Conservation (phyloP, 495 filamentous ascomycete genomes). For the Talaromyces borbonicus region DNA sequence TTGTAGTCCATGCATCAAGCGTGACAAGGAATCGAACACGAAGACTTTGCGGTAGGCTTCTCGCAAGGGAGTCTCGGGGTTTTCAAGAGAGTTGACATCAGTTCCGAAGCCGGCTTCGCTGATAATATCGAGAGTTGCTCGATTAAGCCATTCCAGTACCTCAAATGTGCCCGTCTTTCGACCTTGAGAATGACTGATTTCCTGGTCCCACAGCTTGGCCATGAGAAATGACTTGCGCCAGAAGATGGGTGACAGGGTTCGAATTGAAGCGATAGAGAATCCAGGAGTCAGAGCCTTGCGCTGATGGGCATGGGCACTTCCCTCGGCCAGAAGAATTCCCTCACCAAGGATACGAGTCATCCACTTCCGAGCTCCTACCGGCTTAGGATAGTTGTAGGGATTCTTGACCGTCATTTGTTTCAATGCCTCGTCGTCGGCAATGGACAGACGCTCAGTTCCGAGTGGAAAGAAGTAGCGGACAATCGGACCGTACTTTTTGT, state of each 20-base stretch:
- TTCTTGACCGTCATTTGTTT: slow-evolving; percentile 42
- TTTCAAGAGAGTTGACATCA: slow-evolving; percentile 32
- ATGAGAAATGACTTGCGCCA: slow-evolving; percentile 40
- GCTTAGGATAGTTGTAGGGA: slow-evolving; percentile 45
- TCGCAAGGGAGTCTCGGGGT: slow-evolving; percentile 30
- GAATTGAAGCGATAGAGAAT: slow-evolving; percentile 36
- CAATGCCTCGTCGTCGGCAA: slow-evolving; percentile 33
- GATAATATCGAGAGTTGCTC: slow-evolving; percentile 43
- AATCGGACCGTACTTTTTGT: slow-evolving; percentile 29
- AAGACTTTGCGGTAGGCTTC: slow-evolving; percentile 37
- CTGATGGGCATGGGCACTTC: slow-evolving; percentile 31
- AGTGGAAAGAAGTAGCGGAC: slow-evolving; percentile 38
- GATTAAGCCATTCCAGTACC: slow-evolving; percentile 38
- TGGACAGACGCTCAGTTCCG: slow-evolving; percentile 31
- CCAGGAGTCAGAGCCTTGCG: slow-evolving; percentile 37
- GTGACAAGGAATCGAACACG: slow-evolving; percentile 29
- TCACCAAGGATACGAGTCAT: slow-evolving; percentile 39
- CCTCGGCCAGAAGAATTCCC: slow-evolving; percentile 38
- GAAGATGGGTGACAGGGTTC: slow-evolving; percentile 36
- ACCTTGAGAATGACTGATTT: slow-evolving; percentile 19
- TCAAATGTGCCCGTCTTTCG: slow-evolving; percentile 23
- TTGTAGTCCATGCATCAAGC: slow-evolving; percentile 31
- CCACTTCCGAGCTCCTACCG: slow-evolving; percentile 38
- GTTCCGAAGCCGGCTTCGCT: slow-evolving; percentile 40
- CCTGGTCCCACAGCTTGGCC: slow-evolving; percentile 27